Evolutionary conservation across 768 basidiomycete genomes (phyloP).

Genomic region (Suillus hirtellus): DNA sequence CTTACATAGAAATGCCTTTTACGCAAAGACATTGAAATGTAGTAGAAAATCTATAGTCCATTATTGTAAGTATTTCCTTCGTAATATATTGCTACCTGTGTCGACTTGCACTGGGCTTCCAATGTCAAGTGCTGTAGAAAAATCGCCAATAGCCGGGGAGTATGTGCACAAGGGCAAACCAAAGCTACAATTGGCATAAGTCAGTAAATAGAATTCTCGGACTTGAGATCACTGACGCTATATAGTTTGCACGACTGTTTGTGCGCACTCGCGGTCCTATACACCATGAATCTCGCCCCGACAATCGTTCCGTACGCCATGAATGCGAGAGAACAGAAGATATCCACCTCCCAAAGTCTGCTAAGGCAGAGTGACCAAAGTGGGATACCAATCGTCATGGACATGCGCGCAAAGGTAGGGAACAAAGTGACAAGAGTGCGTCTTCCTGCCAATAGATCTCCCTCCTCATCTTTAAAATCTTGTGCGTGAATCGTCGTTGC

Average conservation of each 20-base stretch:
- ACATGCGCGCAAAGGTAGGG: constrained; percentile 22
- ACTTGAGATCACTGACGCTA: constrained; percentile 4
- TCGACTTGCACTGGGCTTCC: neutral
- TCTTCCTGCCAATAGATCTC: constrained; percentile 34
- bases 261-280: constrained; percentile 3
- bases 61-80: no score
- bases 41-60: no score
- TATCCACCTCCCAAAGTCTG: constrained; percentile 8
- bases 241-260: constrained; percentile 9
- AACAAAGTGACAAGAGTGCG: constrained; percentile 38
- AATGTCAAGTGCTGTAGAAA: constrained; percentile 6
- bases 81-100: neutral
- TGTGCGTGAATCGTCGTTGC: constrained; percentile 26
- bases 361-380: constrained; percentile 11
- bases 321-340: neutral
- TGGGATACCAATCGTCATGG: constrained; percentile 8
- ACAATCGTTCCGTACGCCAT: constrained; percentile 1
- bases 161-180: constrained; percentile 10
- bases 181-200: neutral
- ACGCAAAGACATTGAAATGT: no score
- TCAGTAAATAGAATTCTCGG: neutral
- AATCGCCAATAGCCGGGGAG: constrained; percentile 15
- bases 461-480: constrained; percentile 35
- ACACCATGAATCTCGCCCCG: constrained; percentile 4
- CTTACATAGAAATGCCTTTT: no score